Evolutionary conservation across 106 monocot genomes (phyloP), one percentile per base, ranked within the genome.

Genomic region (Phalaenopsis equestris): DNA sequence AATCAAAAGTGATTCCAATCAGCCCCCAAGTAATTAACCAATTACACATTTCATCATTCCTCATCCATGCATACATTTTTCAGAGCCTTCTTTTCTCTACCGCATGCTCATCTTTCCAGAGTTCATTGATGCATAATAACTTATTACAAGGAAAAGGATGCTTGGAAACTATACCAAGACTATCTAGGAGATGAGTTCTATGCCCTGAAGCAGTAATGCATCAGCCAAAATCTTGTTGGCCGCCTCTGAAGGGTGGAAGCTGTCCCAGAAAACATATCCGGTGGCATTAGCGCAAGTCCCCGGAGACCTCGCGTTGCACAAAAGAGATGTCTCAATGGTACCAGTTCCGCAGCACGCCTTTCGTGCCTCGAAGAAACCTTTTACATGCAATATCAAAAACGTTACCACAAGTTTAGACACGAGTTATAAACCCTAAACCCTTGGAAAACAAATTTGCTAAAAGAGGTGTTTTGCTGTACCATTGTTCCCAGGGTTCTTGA

Each of bases 211-310:
- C 12, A 96, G 77, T 30, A 93, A 87, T 4, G 86, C 72, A 72
- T 86, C 84, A 11, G 96, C 79, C 77, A 93, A 75, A 73, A 90
- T 85, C 61, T 86, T 80, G 86, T 93, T 96, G 17, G 96, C 85
- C 1, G 91, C 88, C 80, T 96, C 91, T 0, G 96, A 82, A 2
- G 96, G 93, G 64, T 96, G 96, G 81, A 93, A 79, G 42, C 93
- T 90, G 79, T 96, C 96, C 96, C 96, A 96, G 85, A 96, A 96
- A 49, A 96, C 93, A 68, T 96, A 96, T 0, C 90, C 85, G 2
- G 91, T 96, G n/a, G 96, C 93, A 72, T 96, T 96, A 2, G 84
- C 19, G 76, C 96, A 96, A 19, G 96, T 96, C 43, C 96, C 96
- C 1, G 88, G 90, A 6, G 96, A 86, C 30, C 45, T 47, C 8